Evolutionary conservation across 371 early-diverging fungal species (phyloP), one percentile per base, ranked within the genome.

Genomic region (Lichtheimia ramosa): DNA sequence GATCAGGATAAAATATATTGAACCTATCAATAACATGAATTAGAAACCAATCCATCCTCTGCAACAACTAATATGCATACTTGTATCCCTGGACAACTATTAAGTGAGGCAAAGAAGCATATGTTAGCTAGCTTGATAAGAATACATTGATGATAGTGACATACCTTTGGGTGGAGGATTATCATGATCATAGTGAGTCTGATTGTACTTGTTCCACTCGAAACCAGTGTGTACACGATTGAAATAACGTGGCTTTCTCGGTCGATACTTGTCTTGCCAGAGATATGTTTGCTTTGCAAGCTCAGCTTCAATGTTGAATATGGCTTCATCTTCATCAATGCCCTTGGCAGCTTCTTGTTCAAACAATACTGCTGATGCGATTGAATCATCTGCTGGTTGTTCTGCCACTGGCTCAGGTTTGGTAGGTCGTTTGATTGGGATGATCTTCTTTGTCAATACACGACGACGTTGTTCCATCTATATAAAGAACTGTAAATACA

Each of bases 201-300:
- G 95, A 64, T 98, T 98, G 74, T 97, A 98, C 81, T 96, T 95
- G 86, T 96, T 97, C 98, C 98, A 98, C 73, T 97, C 97, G 68
- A 90, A 96, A 39, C 97, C 97, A 1, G 94, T 94, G 55, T 95
- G 92, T 13, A 97, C 96, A 51, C 95, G 90, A 74, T 96, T 96
- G 62, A 95, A 93, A 80, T 92, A 97, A 43, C 93, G 78, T 14
- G 98, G 97, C 66, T 95, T 96, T 53, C 96, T 87, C 23, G 96
- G 96, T 24, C 94, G 82, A 71, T 96, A 95, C 74, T 96, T 94
- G 73, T 94, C 94, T 74, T 91, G 89, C 93, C 93, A 93, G 64
- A 83, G 65, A 62, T 92, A 91, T 3, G 83, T 84, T 75, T 85
- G 85, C 18, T 82, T 69, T 3, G 82, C 75, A 51, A 89, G 61